Evolutionary conservation across 2,329 filamentous ascomycete species (phyloP), one percentile per base, ranked within the genome.

Genomic region (Epichloe typhina): DNA sequence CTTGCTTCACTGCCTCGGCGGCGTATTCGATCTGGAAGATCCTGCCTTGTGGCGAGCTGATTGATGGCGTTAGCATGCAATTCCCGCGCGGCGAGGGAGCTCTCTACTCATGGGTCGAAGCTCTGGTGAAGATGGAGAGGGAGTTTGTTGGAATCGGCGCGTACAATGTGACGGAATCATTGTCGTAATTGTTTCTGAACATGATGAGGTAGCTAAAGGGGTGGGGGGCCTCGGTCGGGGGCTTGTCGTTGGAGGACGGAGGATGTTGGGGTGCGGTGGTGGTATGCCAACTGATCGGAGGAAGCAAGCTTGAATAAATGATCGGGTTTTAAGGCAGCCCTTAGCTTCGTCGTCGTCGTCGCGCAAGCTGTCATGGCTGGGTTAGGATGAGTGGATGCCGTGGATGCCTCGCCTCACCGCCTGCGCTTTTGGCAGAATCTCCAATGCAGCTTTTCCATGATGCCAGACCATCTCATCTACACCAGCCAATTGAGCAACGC

Each of bases 161-260:
- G 73, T 79, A 95, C 89, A 97, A 98, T 73, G 93, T 98, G 73
- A 97, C 90, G 57, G 91, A 95, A 73, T 98, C 93, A 82, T 98
- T 98, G 76, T 98, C 93, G 79, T 98, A 98, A 74, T 97, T 97
- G 79, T 98, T 98, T 73, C 93, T 82, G 76, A 98, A 98, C 93
- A 98, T 97, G 65, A 65, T 83, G 78, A 31, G 58, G 53, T 50
- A 39, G 35, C 36, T 48, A 33, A 19, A 1, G 21, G 21, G 21
- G 17, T n/a, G 21, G 23, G 8, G 5, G 31, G 46, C 46, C 37
- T 49, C 61, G 41, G 26, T 39, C 46, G 40, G 9, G 23, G 40
- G 38, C 51, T 49, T 21, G 17, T 13, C 12, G 19, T 23, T 42
- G 26, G 13, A 7, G 19, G 26, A 35, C 19, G 40, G 40, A 38